Evolutionary conservation across 1,139 yeast species (phyloP), one percentile per base, ranked within the genome.

Genomic region (Blastobotrys niveus): DNA sequence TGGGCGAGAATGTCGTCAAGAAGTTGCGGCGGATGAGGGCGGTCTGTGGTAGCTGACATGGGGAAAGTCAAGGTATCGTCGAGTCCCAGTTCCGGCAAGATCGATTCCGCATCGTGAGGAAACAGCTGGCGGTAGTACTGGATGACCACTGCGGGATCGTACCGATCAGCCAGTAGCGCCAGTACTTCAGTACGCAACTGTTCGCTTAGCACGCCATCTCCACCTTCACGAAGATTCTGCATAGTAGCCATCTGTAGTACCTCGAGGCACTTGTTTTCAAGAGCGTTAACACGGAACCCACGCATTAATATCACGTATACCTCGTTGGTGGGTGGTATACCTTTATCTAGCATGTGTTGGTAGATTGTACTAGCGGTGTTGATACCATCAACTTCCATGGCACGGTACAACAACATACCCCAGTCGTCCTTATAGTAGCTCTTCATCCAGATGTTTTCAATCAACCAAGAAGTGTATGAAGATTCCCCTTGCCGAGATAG

Each of bases 371-470:
- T 49, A 1, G 58, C 58, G 4, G 52, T 50, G 5, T 44, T 43
- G 36, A 57, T 48, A n/a, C 58, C 56, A 15, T 56, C 61, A 22
- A 50, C 26, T 22, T 57, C 56, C 12, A 55, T 46, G 2, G 57
- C 57, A 7, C 56, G 46, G 19, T 48, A 38, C 30, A 58, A 38
- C 3, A 55, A 45, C 18, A 52, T 17, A 9, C 29, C 45, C 53
- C 43, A 34, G 32, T 36, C 37, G 25, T 34, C 19, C 22, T 40
- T 19, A 35, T 14, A n/a, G n/a, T 32, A 18, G 24, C 36, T 19
- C 35, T 41, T 32, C 24, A 46, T 34, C 34, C 38, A 34, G n/a
- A 52, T 40, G 26, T 49, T 42, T 26, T 54, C 53, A 22, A 55
- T 40, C 12, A 53, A 31, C 53, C 54, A 52, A 1, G 55, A 24